Evolutionary conservation across 805 yeast species (phyloP).

Genomic region (Kuraishia capsulata): DNA sequence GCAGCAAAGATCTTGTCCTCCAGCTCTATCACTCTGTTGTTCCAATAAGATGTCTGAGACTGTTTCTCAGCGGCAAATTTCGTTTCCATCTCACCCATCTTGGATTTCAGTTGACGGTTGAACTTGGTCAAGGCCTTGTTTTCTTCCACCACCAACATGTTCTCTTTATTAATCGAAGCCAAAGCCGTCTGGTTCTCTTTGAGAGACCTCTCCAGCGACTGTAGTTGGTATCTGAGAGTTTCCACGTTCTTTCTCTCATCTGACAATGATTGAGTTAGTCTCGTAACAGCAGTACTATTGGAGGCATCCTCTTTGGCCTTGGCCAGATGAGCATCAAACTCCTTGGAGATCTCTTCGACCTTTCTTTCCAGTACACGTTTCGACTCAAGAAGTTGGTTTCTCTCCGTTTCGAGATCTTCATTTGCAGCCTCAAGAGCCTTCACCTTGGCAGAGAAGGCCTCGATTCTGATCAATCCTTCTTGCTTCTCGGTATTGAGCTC

Average conservation of each 20-base stretch:
- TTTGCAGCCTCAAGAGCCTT: slow-evolving; percentile 48
- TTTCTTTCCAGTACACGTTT: slow-evolving; percentile 36
- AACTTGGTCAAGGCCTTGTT: slow-evolving; percentile 52
- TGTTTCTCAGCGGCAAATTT: slow-evolving; percentile 44
- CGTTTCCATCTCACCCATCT: slow-evolving; percentile 35
- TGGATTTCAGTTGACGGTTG: slow-evolving; percentile 38
- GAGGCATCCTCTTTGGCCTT: slow-evolving; percentile 21
- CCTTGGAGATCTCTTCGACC: slow-evolving; percentile 29
- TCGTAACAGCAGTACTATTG: slow-evolving; percentile 19
- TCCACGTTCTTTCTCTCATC: slow-evolving; percentile 21
- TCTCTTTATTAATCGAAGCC: slow-evolving; percentile 38
- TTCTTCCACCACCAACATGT: slow-evolving; percentile 54
- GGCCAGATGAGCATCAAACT: slow-evolving; percentile 26
- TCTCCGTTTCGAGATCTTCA: slow-evolving; percentile 51
- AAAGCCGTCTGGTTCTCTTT: slow-evolving; percentile 15
- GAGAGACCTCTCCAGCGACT: slow-evolving; percentile 11
- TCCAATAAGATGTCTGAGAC: slow-evolving; percentile 46
- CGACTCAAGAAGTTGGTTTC: slow-evolving; percentile 48
- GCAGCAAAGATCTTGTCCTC: slow-evolving; percentile 40
- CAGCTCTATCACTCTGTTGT: slow-evolving; percentile 40
- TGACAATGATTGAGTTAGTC: slow-evolving; percentile 24
- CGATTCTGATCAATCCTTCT: slow-evolving; percentile 35
- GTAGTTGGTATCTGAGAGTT: slow-evolving; percentile 19
- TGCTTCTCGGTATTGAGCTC: slow-evolving; percentile 29
- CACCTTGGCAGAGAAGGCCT: slow-evolving; percentile 42